Percentiles rank a stretch among this genome's conserved stretches.
Evolutionary conservation across 495 filamentous ascomycete genomes (phyloP).

Genomic region (Hypoxylon lenormandii): DNA sequence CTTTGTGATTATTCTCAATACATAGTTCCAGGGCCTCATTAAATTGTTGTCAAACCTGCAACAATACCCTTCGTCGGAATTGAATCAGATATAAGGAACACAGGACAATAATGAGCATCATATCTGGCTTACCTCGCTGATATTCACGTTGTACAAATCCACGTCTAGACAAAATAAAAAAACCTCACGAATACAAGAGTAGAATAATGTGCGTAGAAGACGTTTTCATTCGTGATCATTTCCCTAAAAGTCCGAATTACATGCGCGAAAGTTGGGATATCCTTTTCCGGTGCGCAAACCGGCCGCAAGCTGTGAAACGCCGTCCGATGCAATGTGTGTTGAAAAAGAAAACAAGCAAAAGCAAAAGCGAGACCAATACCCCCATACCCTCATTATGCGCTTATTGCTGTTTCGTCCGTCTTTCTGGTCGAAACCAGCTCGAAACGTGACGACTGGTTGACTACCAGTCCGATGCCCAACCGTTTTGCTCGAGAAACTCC

Average conservation of each 20-base stretch:
- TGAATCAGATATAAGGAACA: too few relatives aligned
- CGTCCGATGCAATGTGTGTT: conserved; percentile 35
- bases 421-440: background rate
- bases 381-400: background rate
- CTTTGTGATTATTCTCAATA: too few relatives aligned
- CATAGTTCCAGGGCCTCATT: too few relatives aligned
- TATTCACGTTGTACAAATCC: too few relatives aligned
- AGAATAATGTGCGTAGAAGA: background rate
- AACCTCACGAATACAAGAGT: background rate
- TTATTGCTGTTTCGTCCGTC: background rate
- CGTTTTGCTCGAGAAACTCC: conserved; percentile 85
- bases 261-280: conserved; percentile 18
- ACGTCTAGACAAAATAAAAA: background rate
- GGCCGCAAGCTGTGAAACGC: conserved; percentile 21
- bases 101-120: too few relatives aligned
- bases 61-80: too few relatives aligned
- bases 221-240: conserved; percentile 4
- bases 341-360: conserved; percentile 16
- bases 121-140: too few relatives aligned
- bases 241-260: conserved; percentile 2
- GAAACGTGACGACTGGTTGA: background rate
- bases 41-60: too few relatives aligned
- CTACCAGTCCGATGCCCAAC: conserved; percentile 94
- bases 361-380: background rate
- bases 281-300: conserved; percentile 10